phyloP scores from a whole-genome alignment of 345 rosid genomes.

The Ceriops decandra region DNA sequence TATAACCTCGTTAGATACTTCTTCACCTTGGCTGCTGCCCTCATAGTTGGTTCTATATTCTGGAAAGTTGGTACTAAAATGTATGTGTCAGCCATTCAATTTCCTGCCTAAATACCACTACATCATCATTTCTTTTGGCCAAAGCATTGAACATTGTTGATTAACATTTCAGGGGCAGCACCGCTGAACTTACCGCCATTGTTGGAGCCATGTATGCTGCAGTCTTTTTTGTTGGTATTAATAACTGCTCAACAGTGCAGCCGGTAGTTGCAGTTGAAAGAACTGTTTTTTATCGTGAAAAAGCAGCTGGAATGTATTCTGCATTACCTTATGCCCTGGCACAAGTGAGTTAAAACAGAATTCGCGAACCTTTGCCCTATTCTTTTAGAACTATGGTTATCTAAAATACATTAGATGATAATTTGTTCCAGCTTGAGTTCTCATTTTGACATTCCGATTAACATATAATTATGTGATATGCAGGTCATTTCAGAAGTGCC shows the following conservation, averaged over 20 bases:
- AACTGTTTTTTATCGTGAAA: slow-evolving; percentile 66
- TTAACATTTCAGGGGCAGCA: slow-evolving; percentile 31
- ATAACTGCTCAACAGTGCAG: slow-evolving; percentile 62
- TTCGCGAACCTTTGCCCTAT: too few species aligned
- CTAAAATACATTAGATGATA: too few species aligned
- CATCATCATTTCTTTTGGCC: neutral
- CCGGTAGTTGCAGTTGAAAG: slow-evolving; percentile 66
- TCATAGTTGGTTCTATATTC: slow-evolving; percentile 34
- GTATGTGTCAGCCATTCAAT: neutral
- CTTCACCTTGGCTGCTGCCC: slow-evolving; percentile 29
- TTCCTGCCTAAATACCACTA: neutral
- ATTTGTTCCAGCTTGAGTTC: neutral
- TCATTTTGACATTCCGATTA: neutral
- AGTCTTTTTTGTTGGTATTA: slow-evolving; percentile 56
- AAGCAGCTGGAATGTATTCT: slow-evolving; percentile 63
- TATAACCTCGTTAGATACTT: slow-evolving; percentile 36
- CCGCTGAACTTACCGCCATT: slow-evolving; percentile 49
- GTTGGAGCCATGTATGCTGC: slow-evolving; percentile 71
- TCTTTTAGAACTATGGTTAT: too few species aligned
- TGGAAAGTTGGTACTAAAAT: slow-evolving; percentile 35
- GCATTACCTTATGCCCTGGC: slow-evolving; percentile 44
- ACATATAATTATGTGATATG: neutral
- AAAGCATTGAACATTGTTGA: neutral
- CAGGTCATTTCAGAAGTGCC: slow-evolving; percentile 56
- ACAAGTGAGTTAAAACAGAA: slow-evolving; percentile 28